phyloP scores from a whole-genome alignment of 208 protist genomes.

The Wallacemonas sp. region DNA sequence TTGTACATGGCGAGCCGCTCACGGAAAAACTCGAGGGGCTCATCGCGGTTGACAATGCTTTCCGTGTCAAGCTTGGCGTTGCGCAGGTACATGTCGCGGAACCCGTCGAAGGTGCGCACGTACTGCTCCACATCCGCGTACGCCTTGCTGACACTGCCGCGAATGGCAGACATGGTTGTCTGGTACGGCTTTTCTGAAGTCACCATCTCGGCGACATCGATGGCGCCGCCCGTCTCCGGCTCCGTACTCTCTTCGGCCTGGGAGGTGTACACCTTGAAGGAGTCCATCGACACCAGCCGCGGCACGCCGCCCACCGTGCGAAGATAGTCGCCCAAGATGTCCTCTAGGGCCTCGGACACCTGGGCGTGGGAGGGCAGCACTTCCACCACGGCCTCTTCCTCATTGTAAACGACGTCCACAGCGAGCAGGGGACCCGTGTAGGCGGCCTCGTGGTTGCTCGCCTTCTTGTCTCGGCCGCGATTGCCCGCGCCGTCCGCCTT shows the following conservation, averaged over 20 bases:
- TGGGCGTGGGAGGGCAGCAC: slow-evolving; percentile 65
- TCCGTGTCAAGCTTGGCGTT: slow-evolving; percentile 77
- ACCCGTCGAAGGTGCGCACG: slow-evolving; percentile 73
- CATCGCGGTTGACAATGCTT: slow-evolving; percentile 42
- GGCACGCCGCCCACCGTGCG: slow-evolving; percentile 83
- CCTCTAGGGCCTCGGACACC: slow-evolving; percentile 81
- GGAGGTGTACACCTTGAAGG: slow-evolving; percentile 91
- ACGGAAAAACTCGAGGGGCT: slow-evolving; percentile 87
- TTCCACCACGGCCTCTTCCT: slow-evolving; percentile 59
- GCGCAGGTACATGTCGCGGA: slow-evolving; percentile 87
- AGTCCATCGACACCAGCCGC: slow-evolving; percentile 77
- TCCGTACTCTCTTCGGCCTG: slow-evolving; percentile 57
- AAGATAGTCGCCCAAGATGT: slow-evolving; percentile 90
- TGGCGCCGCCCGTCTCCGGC: slow-evolving; percentile 60
- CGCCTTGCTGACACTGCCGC: slow-evolving; percentile 51
- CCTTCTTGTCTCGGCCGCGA: slow-evolving; percentile 21
- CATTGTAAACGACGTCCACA: slow-evolving; percentile 81
- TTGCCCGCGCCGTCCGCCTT: not conserved
- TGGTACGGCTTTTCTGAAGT: slow-evolving; percentile 87
- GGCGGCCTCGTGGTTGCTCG: not conserved
- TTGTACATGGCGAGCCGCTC: slow-evolving; percentile 86
- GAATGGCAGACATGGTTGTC: slow-evolving; percentile 67
- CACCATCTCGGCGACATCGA: slow-evolving; percentile 91
- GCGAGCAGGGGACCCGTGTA: slow-evolving; percentile 75
- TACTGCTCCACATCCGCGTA: slow-evolving; percentile 87